These are phyloP conservation scores for Nicotiana otophora DNA, from an alignment of 257 asterid genomes.

Conservation along the genomic window DNA sequence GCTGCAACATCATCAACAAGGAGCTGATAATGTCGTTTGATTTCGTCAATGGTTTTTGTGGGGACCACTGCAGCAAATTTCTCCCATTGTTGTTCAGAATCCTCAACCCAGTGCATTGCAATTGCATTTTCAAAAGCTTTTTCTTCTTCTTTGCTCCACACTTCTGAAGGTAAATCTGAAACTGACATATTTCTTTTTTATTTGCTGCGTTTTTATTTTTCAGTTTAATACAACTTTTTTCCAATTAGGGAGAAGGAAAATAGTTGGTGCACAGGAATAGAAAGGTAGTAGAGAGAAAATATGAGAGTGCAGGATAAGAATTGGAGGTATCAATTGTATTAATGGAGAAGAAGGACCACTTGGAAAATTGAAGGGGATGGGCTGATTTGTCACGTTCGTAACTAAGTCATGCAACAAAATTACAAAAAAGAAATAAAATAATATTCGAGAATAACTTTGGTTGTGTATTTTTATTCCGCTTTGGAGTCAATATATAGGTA, in stretches of 20 bases:
- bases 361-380: conserved; percentile 66
- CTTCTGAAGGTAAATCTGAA: conserved; percentile 14
- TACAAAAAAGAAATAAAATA: background rate
- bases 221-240: background rate
- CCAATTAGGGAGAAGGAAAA: too few relatives aligned
- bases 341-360: conserved; percentile 69
- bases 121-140: conserved; percentile 79
- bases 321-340: conserved; percentile 43
- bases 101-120: conserved; percentile 62
- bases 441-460: background rate
- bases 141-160: conserved; percentile 88
- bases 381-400: conserved; percentile 52
- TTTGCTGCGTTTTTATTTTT: background rate
- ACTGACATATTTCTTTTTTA: conserved; percentile 19
- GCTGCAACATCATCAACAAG: conserved; percentile 67
- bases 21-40: conserved; percentile 55
- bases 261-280: background rate
- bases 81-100: conserved; percentile 45
- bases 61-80: conserved; percentile 63
- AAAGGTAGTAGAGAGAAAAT: conserved; percentile 22
- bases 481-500: background rate
- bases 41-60: conserved; percentile 50
- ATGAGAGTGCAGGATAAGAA: conserved; percentile 41
- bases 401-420: conserved; percentile 26
- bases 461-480: background rate